Evolutionary conservation across 1,139 yeast species (phyloP).

Genomic region (Martiniozyma asiatica): DNA sequence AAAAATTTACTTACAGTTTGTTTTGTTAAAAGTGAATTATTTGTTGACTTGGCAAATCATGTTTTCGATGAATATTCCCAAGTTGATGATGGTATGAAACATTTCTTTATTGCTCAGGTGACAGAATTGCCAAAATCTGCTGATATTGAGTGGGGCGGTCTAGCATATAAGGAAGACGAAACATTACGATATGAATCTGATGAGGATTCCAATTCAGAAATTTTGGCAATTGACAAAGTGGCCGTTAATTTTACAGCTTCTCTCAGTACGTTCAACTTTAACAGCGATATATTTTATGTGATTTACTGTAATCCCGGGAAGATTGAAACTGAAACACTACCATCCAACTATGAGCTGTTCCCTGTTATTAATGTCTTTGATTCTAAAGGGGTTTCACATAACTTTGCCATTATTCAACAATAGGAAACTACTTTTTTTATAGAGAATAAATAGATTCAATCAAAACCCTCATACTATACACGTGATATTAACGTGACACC

Average conservation of each 20-base stretch:
- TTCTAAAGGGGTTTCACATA: neutral
- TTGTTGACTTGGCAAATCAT: constrained; percentile 23
- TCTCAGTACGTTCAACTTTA: constrained; percentile 1
- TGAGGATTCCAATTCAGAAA: constrained; percentile 1
- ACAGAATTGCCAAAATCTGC: constrained; percentile 59
- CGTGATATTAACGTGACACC: constrained; percentile 4
- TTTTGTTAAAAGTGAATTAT: constrained; percentile 30
- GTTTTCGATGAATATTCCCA: constrained; percentile 29
- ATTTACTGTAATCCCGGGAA: constrained; percentile 6
- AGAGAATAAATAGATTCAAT: neutral
- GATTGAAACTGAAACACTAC: neutral
- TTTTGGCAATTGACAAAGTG: constrained; percentile 1
- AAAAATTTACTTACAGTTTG: constrained; percentile 40
- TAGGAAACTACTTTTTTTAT: neutral
- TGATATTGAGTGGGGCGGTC: constrained; percentile 68
- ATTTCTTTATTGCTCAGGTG: constrained; percentile 46
- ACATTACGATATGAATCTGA: constrained; percentile 8
- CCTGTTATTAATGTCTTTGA: constrained; percentile 5
- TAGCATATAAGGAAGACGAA: constrained; percentile 26
- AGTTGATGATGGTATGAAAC: constrained; percentile 17
- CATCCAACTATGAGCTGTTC: constrained; percentile 3
- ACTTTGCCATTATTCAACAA: constrained; percentile 5
- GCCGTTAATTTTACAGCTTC: constrained; percentile 4
- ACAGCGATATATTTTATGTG: constrained; percentile 6
- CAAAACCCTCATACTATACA: neutral